Evolutionary conservation across 306 rosid species (phyloP).

Genomic region (Dryas octopetala): DNA sequence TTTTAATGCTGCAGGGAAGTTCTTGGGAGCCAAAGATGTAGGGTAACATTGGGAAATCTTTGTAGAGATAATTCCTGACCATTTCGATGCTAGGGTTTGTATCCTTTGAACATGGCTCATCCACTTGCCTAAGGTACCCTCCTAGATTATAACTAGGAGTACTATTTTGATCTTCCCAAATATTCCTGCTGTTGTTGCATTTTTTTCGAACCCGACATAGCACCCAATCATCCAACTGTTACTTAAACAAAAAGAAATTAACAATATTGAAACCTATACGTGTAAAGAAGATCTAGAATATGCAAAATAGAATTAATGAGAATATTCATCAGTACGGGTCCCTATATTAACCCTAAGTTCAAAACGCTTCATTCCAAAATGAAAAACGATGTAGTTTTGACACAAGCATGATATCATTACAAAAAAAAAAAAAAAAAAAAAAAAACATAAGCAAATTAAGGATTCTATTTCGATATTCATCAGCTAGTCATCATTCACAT

Average conservation of each 20-base stretch:
- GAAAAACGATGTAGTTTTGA: background rate
- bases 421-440: background rate
- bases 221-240: conserved; percentile 79
- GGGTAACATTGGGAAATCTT: conserved; percentile 64
- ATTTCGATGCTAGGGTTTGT: conserved; percentile 39
- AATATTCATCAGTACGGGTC: no score
- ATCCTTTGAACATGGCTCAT: conserved; percentile 21
- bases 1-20: conserved; percentile 28
- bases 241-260: background rate
- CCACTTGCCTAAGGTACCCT: conserved; percentile 28
- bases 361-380: no score
- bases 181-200: conserved; percentile 34
- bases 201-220: conserved; percentile 60
- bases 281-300: no score
- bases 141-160: conserved; percentile 32
- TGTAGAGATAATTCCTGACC: conserved; percentile 33
- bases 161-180: conserved; percentile 42
- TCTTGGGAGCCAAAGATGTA: conserved; percentile 49
- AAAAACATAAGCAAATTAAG: no score
- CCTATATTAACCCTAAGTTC: no score
- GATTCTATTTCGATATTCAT: no score
- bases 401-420: background rate
- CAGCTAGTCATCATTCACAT: no score
- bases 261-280: background rate
- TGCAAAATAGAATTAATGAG: no score